A percentile compares a stretch with the other conserved stretches of the same genome.
Evolutionary conservation across 2,329 filamentous ascomycete species (phyloP).

Genomic region (Sclerotinia borealis): DNA sequence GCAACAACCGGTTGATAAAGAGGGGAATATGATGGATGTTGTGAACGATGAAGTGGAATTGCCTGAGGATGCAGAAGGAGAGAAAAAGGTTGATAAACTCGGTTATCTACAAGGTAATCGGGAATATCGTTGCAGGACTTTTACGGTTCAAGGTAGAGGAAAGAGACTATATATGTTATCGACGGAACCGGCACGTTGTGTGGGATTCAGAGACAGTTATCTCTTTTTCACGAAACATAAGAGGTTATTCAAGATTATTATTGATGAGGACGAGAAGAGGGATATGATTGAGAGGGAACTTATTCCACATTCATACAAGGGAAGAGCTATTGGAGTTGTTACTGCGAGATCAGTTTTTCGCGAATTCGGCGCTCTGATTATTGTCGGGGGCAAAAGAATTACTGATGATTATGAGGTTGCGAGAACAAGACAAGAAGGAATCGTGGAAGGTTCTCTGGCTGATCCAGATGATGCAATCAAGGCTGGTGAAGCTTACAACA

Average conservation of each 20-base stretch:
- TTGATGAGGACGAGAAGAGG: conserved; percentile 93
- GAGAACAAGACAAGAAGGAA: conserved; percentile 68
- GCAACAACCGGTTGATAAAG: conserved; percentile 83
- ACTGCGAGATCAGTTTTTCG: conserved; percentile 95
- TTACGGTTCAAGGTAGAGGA: conserved; percentile 79
- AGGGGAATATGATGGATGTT: conserved; percentile 87
- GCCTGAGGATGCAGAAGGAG: conserved; percentile 80
- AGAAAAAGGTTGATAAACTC: conserved; percentile 86
- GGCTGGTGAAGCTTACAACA: conserved; percentile 86
- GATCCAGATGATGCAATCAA: conserved; percentile 82
- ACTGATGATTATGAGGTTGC: conserved; percentile 84
- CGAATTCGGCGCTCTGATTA: conserved; percentile 90
- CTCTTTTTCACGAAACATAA: conserved; percentile 98
- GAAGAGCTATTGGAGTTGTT: conserved; percentile 91
- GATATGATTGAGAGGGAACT: conserved; percentile 93
- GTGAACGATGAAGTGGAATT: conserved; percentile 86
- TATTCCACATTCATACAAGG: conserved; percentile 98
- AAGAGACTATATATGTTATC: conserved; percentile 95
- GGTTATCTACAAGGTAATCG: conserved; percentile 77
- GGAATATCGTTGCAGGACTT: conserved; percentile 93
- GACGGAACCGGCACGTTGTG: conserved; percentile 91
- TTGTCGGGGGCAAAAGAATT: conserved; percentile 83
- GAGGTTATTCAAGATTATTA: conserved; percentile 94
- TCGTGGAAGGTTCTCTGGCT: conserved; percentile 81
- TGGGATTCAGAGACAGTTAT: conserved; percentile 96